Conservation (phyloP, 225 moss, liverwort and hornwort genomes). For the Sphagnum tenellum region DNA sequence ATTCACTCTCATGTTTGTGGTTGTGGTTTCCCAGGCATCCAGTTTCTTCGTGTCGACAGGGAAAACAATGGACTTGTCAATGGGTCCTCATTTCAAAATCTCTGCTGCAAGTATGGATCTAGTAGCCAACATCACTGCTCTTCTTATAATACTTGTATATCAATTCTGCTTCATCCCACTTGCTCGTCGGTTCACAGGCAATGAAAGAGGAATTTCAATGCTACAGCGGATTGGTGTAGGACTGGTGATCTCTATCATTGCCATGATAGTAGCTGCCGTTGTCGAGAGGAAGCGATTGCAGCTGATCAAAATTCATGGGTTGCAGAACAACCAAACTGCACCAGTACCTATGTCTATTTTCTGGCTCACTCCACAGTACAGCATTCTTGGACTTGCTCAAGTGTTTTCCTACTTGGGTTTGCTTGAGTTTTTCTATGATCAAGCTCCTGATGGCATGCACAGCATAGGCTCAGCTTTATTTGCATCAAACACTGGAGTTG, state of each 20-base stretch:
- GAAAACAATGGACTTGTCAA: conserved; percentile 2
- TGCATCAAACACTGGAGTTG: conserved; percentile 6
- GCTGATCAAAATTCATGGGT: background rate
- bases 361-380: conserved; percentile 30
- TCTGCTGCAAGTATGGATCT: background rate
- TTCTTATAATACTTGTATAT: conserved; percentile 11
- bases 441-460: conserved; percentile 27
- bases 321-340: background rate
- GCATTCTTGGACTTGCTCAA: conserved; percentile 9
- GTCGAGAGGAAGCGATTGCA: conserved; percentile 19
- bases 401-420: conserved; percentile 6
- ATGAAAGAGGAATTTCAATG: conserved; percentile 25
- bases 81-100: conserved; percentile 4
- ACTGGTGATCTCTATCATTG: conserved; percentile 10
- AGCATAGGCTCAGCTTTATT: conserved; percentile 11
- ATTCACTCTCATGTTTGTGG: background rate
- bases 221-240: conserved; percentile 44
- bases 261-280: conserved; percentile 16
- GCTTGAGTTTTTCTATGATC: conserved; percentile 23
- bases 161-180: conserved; percentile 6
- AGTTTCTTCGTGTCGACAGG: conserved; percentile 7
- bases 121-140: conserved; percentile 5
- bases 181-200: conserved; percentile 18
- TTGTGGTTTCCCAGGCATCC: background rate
- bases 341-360: conserved; percentile 6